phyloP scores from a whole-genome alignment of 495 filamentous ascomycete species.

The Pyrenula aspistea region DNA sequence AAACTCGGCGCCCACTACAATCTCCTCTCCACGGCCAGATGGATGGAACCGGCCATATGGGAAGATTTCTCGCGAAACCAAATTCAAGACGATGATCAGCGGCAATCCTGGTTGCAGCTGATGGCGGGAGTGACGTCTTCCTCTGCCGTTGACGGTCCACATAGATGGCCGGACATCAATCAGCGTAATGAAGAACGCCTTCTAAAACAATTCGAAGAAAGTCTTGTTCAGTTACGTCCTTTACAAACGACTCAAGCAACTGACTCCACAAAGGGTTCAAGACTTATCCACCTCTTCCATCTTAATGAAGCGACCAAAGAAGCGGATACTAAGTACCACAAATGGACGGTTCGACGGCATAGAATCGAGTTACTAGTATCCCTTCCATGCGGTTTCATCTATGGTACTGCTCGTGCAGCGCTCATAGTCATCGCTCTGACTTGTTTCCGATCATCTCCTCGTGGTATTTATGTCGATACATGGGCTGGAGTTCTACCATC shows the following conservation, averaged over 20 bases:
- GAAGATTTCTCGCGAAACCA: not conserved
- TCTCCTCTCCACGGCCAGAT: not conserved
- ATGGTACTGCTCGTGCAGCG: not conserved
- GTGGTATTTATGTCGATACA: not conserved
- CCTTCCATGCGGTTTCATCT: not conserved
- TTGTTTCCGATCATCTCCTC: not conserved
- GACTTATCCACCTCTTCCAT: not conserved
- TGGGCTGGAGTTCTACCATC: not conserved
- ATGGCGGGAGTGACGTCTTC: not conserved
- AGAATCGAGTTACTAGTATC: not conserved
- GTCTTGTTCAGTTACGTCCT: not conserved
- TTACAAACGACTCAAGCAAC: not conserved
- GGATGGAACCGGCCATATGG: not conserved
- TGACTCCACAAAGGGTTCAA: not conserved
- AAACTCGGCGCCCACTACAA: not conserved
- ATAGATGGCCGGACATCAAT: not conserved
- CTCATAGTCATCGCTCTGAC: not conserved
- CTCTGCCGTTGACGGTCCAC: not conserved
- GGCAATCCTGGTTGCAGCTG: not conserved
- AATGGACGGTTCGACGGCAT: not conserved
- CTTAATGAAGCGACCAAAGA: not conserved
- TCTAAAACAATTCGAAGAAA: not conserved
- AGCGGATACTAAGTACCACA: not conserved
- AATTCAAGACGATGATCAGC: not conserved
- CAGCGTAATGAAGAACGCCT: not conserved